Base-by-base conservation (phyloP, 2,329 filamentous ascomycete species). In the Clonostachys chloroleuca region DNA sequence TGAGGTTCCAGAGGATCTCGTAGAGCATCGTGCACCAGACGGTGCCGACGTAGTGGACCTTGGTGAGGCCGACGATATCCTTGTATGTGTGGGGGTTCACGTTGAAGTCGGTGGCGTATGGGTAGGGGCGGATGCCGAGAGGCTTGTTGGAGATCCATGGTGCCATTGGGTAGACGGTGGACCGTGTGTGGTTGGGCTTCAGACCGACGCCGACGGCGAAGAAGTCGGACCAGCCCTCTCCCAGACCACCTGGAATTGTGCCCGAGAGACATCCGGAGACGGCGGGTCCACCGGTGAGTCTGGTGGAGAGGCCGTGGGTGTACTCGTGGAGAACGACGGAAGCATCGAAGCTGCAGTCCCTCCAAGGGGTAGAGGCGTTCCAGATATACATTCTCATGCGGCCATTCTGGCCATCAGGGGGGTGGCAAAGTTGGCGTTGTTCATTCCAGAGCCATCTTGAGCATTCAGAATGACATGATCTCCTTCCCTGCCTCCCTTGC, bases 181-280 rank as follows among this genome's bases (percentile, higher is more conserved):
- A 51, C 40, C 74, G 65, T 5, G 69, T 78, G 56, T 79, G 73
- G 14, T 49, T 51, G 4, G 66, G 43, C 62, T 74, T 74, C 48
- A 77, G 55, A 43, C 70, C 67, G 48, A 79, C 66, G 6, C 76
- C 73, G 0, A 70, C 72, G 6, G 77, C 77, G 61, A 73, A 97
- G 75, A 97, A 99, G 52, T 81, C 78, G 47, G 71, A 64, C 78
- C 78, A 81, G 36, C 78, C 78, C 48, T 81, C 78, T 34, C 77
- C 77, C 78, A 81, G 78, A 37, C 78, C 78, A 9, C 75, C 71
- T 2, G 72, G 62, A 49, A 81, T 77, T n/a, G 67, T 53, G 12
- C 67, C 60, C 12, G 47, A 56, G n/a, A 81, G 65, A 52, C 78
- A 81, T 43, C 59, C 66, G 24, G 54, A 63, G 66, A 81, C 83